A percentile compares a stretch with the other conserved stretches of the same genome.
Conservation (phyloP, 2,329 filamentous ascomycete species). For the Endoconidiophora laricicola region DNA sequence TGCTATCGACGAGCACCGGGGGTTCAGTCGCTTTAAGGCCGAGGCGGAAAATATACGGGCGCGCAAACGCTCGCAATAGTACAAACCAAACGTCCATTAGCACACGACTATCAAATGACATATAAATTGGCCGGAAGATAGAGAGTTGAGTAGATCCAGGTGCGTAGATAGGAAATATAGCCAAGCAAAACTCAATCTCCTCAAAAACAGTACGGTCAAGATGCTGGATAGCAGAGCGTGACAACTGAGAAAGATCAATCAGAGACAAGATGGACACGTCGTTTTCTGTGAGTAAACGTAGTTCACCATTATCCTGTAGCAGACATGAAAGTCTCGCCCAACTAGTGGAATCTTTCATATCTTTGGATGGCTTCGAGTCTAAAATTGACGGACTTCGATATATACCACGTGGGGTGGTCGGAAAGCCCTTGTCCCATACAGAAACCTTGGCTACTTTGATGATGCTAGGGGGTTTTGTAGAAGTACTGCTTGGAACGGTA, state of each 20-base stretch:
- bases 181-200: slow-evolving; percentile 85
- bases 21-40: slow-evolving; percentile 28
- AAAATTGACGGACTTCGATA: slow-evolving; percentile 40
- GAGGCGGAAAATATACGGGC: slow-evolving; percentile 72
- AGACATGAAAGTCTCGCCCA: slow-evolving; percentile 90
- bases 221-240: slow-evolving; percentile 76
- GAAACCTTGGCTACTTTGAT: slow-evolving; percentile 91
- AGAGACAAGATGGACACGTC: slow-evolving; percentile 66
- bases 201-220: slow-evolving; percentile 69
- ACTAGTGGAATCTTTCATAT: slow-evolving; percentile 4
- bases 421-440: slow-evolving; percentile 68
- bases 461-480: slow-evolving; percentile 41
- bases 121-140: slow-evolving; percentile 72
- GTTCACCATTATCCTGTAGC: slow-evolving; percentile 82
- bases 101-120: slow-evolving; percentile 71
- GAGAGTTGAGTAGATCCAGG: slow-evolving; percentile 55
- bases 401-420: slow-evolving; percentile 37
- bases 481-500: slow-evolving; percentile 5
- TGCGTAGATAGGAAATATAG: slow-evolving; percentile 87
- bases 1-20: slow-evolving; percentile 25
- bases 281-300: slow-evolving; percentile 77
- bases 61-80: slow-evolving; percentile 73
- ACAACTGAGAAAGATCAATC: slow-evolving; percentile 76
- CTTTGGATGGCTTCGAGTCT: slow-evolving; percentile 31
- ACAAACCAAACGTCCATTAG: slow-evolving; percentile 98